Percentiles rank a stretch among this genome's conserved stretches.
These are phyloP conservation scores for Tricharina praecox DNA, from an alignment of 495 filamentous ascomycete species.

Conservation along the genomic window DNA sequence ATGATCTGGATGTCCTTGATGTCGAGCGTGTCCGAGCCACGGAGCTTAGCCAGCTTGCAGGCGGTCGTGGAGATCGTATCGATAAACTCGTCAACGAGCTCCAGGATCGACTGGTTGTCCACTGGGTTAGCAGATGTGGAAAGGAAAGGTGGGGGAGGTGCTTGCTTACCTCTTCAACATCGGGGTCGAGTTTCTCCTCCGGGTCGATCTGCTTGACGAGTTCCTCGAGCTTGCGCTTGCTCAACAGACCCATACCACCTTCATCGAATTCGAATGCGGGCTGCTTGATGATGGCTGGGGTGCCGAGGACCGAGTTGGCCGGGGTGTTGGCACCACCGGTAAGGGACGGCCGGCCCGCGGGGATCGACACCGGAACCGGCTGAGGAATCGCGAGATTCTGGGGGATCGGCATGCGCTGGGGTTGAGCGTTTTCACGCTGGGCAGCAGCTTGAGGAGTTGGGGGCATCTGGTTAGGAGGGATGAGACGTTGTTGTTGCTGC, in stretches of 20 bases:
- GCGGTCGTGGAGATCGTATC: conserved; percentile 73
- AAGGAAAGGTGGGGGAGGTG: not conserved
- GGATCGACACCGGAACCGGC: conserved; percentile 57
- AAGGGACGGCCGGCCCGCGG: conserved; percentile 53
- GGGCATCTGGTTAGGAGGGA: conserved; percentile 14
- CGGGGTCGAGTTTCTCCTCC: conserved; percentile 56
- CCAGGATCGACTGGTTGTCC: conserved; percentile 52
- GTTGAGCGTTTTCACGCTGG: conserved; percentile 27
- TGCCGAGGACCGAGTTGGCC: conserved; percentile 60
- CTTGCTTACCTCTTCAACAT: conserved; percentile 78
- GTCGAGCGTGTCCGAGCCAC: conserved; percentile 73
- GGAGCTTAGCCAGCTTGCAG: conserved; percentile 81
- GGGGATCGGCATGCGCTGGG: conserved; percentile 55
- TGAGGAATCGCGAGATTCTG: conserved; percentile 54
- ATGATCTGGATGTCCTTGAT: conserved; percentile 88
- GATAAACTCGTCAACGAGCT: conserved; percentile 84
- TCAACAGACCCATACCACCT: conserved; percentile 73
- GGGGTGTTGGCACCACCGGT: conserved; percentile 55
- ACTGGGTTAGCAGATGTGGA: not conserved
- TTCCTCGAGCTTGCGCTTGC: conserved; percentile 92
- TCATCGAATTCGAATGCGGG: conserved; percentile 71
- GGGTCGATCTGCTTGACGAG: conserved; percentile 76
- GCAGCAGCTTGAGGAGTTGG: no score
- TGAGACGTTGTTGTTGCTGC: conserved; percentile 14
- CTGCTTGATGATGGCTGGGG: conserved; percentile 67